phyloP scores from a whole-genome alignment of 495 filamentous ascomycete genomes.

The Immersiella caudata region DNA sequence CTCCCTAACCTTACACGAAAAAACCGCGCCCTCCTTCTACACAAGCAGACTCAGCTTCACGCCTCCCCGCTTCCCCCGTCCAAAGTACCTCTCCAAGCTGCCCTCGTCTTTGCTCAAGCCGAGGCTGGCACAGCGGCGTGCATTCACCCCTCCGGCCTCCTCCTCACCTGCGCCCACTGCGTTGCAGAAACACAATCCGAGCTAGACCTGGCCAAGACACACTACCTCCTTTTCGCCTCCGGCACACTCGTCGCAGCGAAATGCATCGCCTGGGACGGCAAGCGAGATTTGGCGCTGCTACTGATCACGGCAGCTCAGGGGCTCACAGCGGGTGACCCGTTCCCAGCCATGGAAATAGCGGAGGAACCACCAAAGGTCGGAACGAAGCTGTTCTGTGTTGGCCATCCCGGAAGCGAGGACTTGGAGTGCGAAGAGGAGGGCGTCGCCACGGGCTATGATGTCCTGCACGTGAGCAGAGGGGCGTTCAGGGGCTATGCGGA shows the following conservation, averaged over 20 bases:
- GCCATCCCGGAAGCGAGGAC: constrained; percentile 52
- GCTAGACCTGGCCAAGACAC: constrained; percentile 25
- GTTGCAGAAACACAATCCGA: constrained; percentile 40
- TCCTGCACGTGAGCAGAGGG: constrained; percentile 46
- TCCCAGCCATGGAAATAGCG: constrained; percentile 14
- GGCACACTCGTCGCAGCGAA: constrained; percentile 40
- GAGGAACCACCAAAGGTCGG: constrained; percentile 15
- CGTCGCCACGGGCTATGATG: constrained; percentile 46
- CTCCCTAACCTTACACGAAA: constrained; percentile 12
- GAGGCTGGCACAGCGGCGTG: constrained; percentile 54
- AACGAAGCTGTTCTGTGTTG: constrained; percentile 37
- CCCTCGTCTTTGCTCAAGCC: constrained; percentile 52
- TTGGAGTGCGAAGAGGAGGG: constrained; percentile 38
- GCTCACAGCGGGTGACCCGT: neutral
- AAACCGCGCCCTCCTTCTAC: constrained; percentile 26
- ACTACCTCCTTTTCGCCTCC: constrained; percentile 47
- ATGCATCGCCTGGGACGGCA: constrained; percentile 42
- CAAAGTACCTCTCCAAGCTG: constrained; percentile 29
- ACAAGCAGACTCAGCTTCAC: constrained; percentile 26
- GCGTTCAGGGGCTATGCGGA: constrained; percentile 40
- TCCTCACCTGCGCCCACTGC: constrained; percentile 54
- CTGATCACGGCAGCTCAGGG: constrained; percentile 34
- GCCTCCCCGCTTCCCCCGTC: constrained; percentile 7
- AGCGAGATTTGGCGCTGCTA: constrained; percentile 45
- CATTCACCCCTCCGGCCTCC: constrained; percentile 42